Base-by-base conservation (phyloP, 352 stramenopile species). In the Pythium apleroticum region DNA sequence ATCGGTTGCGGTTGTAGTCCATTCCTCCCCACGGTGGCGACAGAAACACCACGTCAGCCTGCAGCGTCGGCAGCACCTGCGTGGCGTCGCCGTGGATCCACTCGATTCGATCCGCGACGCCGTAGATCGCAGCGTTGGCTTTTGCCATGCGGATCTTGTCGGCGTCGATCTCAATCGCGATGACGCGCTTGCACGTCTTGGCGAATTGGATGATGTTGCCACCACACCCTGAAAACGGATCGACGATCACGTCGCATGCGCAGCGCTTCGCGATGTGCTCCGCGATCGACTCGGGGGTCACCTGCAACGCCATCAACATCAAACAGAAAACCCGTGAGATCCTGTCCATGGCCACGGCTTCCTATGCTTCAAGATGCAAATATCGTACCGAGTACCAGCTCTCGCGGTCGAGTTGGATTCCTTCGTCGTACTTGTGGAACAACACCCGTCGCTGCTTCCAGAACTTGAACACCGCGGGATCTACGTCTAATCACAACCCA, bases 141-240 rank as follows among this genome's bases (percentile, higher is more conserved):
- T 91, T 85, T 4, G 91, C 92, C 75, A 96, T 95, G 19, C 80
- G 79, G n/a, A 98, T 84, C 60, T 96, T 96, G 19, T 81, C 73
- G 4, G 86, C 84, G 60, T 98, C 91, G 43, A 97, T 84, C 53
- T 98, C 92, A 58, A 98, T 97, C n/a, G 88, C 91, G 59, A 98
- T 95, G 14, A 98, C 94, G 19, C 91, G 76, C 20, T 86, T 83
- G 61, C 90, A 97, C 10, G 85, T 91, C 60, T 78, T 77, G 15
- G 94, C 94, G 46, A 98, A 81, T 65, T 98, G 92, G 65, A 98
- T 97, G 17, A 92, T 86, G 68, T 98, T 98, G 28, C 94, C 94
- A 12, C 94, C 94, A 56, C 91, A 98, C 4, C 94, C 94, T 19
- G 91, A 86, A 65, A 98, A 98, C 17, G 89, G 83, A 56, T 98